phyloP scores from a whole-genome alignment of 164 flowering plant species.

The Warburgia ugandensis region DNA sequence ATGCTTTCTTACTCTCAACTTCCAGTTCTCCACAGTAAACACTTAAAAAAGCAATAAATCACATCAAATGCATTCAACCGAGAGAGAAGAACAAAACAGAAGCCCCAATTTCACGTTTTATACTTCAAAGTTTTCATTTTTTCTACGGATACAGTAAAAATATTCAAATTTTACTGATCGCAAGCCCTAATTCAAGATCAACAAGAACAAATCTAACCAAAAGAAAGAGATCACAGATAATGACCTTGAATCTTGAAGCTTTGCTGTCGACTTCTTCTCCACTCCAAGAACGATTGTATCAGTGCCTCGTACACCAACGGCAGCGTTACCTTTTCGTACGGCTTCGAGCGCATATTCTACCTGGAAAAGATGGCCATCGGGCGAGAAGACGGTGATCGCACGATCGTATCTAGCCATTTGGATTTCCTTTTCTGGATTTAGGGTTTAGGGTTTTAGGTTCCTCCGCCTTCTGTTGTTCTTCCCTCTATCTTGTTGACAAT shows the following conservation, averaged over 20 bases:
- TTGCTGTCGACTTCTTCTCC: slow-evolving; percentile 91
- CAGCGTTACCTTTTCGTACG: slow-evolving; percentile 97
- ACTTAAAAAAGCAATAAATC: no score
- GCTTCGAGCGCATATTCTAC: slow-evolving; percentile 99
- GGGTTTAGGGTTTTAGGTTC: no score
- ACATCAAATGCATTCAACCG: no score
- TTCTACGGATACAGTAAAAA: background rate
- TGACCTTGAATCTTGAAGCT: slow-evolving; percentile 89
- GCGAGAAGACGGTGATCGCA: slow-evolving; percentile 98
- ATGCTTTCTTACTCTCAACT: no score
- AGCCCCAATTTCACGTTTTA: no score
- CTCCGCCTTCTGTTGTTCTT: no score
- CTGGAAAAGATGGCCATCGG: slow-evolving; percentile 96
- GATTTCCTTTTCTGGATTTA: no score
- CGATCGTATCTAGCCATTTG: slow-evolving; percentile 87
- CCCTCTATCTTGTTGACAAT: no score
- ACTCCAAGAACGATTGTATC: slow-evolving; percentile 91
- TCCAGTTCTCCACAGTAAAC: no score
- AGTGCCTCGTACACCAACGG: slow-evolving; percentile 93
- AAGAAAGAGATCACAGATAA: background rate
- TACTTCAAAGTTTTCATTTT: no score
- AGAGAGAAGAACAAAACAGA: no score
- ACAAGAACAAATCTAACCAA: background rate
- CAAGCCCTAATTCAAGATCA: background rate
- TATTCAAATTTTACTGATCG: background rate